Evolutionary conservation across 2,329 filamentous ascomycete genomes (phyloP), one percentile per base, ranked within the genome.

Genomic region (Neofusicoccum umdonicola): DNA sequence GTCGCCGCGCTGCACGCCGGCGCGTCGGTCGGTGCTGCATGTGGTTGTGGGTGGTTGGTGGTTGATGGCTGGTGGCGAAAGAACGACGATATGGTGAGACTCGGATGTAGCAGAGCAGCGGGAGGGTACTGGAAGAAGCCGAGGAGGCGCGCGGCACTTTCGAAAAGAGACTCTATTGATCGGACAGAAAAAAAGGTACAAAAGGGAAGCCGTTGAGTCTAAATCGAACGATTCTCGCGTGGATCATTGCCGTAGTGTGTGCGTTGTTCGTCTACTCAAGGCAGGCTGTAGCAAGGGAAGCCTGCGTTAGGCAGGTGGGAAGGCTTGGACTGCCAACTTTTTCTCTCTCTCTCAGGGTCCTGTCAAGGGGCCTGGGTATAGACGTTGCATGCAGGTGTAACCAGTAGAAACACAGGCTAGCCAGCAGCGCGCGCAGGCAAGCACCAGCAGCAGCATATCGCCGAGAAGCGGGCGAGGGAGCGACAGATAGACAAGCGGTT

Each of bases 141-240:
- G 27, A 31, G 6, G 27, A 31, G 27, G 27, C 9, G 45, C 45
- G 17, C 7, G 9, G 45, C 45, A 22, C 22, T 27, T 48, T 19
- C 6, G 45, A 11, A 27, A 48, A 12, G 45, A 13, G 27, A 48
- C 5, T 22, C 9, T 22, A 17, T 3, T 27, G 22, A 17, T 19
- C 27, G 17, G n/a, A 27, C 5, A 48, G 17, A 27, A 17, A 19
- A 27, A 48, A 19, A 52, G 48, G 48, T 41, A 22, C 12, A 11
- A 9, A 17, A 9, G 45, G 17, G 42, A 15, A 9, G n/a, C 15
- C n/a, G n/a, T 50, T 50, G 50, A 54, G 51, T 35, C 6, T 41
- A 54, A 54, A 13, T 54, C 34, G 51, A 54, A 54, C 35, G 51
- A 54, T 41, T 54, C 51, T 39, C 17, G 51, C 17, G 51, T 54